These are phyloP conservation scores for Sugiyamaella americana DNA, from an alignment of 805 yeast species.

Conservation along the genomic window DNA sequence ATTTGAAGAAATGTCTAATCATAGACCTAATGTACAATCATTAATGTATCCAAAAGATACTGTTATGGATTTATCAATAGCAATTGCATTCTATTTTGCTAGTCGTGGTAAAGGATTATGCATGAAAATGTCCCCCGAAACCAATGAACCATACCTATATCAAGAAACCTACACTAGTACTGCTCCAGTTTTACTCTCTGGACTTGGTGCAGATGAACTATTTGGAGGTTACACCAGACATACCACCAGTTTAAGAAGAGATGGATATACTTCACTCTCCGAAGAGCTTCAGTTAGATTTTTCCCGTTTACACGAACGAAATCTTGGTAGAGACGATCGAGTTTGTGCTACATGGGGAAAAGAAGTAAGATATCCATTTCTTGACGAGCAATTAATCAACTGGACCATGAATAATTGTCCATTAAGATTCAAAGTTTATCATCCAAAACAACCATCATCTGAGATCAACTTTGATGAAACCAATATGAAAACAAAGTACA, in stretches of 20 bases:
- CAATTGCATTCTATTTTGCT: slow-evolving; percentile 92
- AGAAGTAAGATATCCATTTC: slow-evolving; percentile 82
- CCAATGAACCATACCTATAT: background rate
- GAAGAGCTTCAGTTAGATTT: slow-evolving; percentile 66
- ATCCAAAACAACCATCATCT: background rate
- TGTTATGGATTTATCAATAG: slow-evolving; percentile 94
- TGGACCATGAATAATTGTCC: slow-evolving; percentile 28
- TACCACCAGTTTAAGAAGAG: slow-evolving; percentile 33
- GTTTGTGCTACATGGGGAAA: slow-evolving; percentile 82
- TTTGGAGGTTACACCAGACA: slow-evolving; percentile 95
- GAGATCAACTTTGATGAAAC: slow-evolving; percentile 6
- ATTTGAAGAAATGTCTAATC: slow-evolving; percentile 54
- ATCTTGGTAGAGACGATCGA: slow-evolving; percentile 87
- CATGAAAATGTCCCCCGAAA: slow-evolving; percentile 9
- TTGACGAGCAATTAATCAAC: slow-evolving; percentile 56
- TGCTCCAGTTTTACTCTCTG: slow-evolving; percentile 73
- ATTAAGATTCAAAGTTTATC: slow-evolving; percentile 33
- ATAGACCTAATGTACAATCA: slow-evolving; percentile 46
- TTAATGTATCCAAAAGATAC: slow-evolving; percentile 80
- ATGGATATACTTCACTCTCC: slow-evolving; percentile 41
- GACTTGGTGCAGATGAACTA: slow-evolving; percentile 95
- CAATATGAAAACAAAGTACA: slow-evolving; percentile 40
- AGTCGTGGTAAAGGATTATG: slow-evolving; percentile 49
- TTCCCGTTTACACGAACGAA: slow-evolving; percentile 65
- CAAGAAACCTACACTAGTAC: slow-evolving; percentile 32